Conservation (phyloP, 2,329 filamentous ascomycete genomes). For the Aspergillus sp. region DNA sequence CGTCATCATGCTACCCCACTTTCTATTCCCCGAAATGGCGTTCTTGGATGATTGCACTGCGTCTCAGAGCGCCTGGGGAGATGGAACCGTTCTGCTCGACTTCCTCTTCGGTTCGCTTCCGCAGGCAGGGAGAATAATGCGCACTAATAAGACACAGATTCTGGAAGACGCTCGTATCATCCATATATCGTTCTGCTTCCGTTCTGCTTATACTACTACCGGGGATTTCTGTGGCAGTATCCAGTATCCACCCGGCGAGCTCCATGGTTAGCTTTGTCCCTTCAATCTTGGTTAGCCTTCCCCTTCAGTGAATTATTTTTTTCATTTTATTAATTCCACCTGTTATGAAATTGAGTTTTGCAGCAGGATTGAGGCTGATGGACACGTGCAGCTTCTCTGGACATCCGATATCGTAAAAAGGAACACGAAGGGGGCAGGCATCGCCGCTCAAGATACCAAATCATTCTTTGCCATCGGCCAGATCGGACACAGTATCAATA, state of each 20-base stretch:
- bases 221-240: not conserved
- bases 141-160: not conserved
- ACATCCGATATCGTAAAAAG: not conserved
- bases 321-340: not conserved
- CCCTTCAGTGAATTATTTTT: not conserved
- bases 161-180: not conserved
- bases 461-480: not conserved
- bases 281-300: not conserved
- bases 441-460: not conserved
- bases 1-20: not conserved
- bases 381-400: not conserved
- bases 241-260: not conserved
- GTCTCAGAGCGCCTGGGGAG: not conserved
- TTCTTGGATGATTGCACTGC: not conserved
- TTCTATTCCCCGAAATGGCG: not conserved
- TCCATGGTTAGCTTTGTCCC: not conserved
- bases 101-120: not conserved
- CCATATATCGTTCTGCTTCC: not conserved
- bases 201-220: no score
- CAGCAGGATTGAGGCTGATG: not conserved
- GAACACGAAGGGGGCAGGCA: not conserved
- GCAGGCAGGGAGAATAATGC: not conserved
- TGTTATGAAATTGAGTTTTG: not conserved
- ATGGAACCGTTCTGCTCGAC: not conserved
- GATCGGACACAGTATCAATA: not conserved